Evolutionary conservation across 2,329 filamentous ascomycete species (phyloP).

Genomic region (Didymella pinodella): DNA sequence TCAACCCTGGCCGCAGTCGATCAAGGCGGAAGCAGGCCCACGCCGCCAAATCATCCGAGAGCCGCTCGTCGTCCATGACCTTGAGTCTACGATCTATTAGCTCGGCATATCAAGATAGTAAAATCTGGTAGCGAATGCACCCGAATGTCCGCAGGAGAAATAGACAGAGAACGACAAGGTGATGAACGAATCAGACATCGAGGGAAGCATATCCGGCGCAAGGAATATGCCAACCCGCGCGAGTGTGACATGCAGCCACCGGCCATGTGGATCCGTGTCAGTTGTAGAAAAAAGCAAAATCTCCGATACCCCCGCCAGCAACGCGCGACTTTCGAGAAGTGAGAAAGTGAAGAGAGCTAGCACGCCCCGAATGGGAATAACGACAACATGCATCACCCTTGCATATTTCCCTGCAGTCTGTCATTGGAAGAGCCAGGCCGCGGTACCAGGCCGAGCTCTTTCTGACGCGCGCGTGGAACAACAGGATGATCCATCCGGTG

Average conservation of each 20-base stretch:
- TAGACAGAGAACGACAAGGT: not conserved
- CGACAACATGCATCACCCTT: conserved; percentile 18
- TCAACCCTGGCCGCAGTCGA: conserved; percentile 75
- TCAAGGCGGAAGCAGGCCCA: conserved; percentile 92
- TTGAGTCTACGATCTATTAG: conserved; percentile 68
- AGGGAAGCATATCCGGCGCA: conserved; percentile 1
- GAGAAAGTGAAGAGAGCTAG: conserved; percentile 26
- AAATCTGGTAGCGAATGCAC: conserved; percentile 4
- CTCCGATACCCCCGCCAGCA: not conserved
- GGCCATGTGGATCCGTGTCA: conserved; percentile 7
- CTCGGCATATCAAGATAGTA: not conserved
- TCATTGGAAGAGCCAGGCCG: not conserved
- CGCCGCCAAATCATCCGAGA: conserved; percentile 76
- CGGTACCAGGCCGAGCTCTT: not conserved
- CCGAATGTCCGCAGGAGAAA: not conserved
- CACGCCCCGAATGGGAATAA: conserved; percentile 18
- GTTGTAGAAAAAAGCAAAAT: conserved; percentile 15
- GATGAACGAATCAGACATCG: conserved; percentile 3
- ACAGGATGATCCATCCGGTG: conserved; percentile 1
- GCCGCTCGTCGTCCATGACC: conserved; percentile 84
- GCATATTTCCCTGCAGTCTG: not conserved
- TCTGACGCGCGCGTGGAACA: conserved; percentile 17
- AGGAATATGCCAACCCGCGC: not conserved
- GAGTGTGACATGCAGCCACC: conserved; percentile 6
- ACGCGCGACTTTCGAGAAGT: not conserved